Percentiles rank a stretch among this genome's conserved stretches.
Evolutionary conservation across 345 rosid species (phyloP).

Genomic region (Gossypium raimondii): DNA sequence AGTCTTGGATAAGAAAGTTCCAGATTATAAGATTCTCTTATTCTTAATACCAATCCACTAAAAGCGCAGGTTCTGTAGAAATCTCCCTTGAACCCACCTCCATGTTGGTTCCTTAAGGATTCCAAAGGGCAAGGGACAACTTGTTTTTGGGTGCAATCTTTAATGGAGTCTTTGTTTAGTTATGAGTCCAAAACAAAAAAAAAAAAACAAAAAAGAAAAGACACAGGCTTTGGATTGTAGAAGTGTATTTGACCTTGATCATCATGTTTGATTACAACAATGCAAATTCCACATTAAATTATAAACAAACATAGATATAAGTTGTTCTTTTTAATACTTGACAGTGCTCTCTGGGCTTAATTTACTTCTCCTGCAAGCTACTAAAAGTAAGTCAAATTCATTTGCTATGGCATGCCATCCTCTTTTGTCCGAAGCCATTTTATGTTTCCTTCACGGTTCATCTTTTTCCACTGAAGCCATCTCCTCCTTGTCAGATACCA

Average conservation of each 20-base stretch:
- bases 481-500: not conserved
- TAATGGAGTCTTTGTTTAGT: not conserved
- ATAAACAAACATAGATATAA: not conserved
- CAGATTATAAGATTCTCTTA: not conserved
- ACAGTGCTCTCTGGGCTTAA: not conserved
- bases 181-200: not conserved
- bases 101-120: not conserved
- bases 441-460: not conserved
- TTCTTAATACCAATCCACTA: not conserved
- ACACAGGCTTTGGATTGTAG: no score
- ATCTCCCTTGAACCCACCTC: not conserved
- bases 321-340: not conserved
- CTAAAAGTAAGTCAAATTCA: not conserved
- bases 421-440: not conserved
- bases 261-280: not conserved
- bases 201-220: no score
- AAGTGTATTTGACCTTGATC: no score
- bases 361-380: not conserved
- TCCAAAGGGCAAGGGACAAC: not conserved
- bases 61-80: not conserved
- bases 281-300: not conserved
- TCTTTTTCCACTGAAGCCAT: not conserved
- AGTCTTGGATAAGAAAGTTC: not conserved
- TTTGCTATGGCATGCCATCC: not conserved
- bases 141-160: not conserved